Conservation (phyloP, 1,284 basidiomycete genomes). For the Schizopora paradoxa region DNA sequence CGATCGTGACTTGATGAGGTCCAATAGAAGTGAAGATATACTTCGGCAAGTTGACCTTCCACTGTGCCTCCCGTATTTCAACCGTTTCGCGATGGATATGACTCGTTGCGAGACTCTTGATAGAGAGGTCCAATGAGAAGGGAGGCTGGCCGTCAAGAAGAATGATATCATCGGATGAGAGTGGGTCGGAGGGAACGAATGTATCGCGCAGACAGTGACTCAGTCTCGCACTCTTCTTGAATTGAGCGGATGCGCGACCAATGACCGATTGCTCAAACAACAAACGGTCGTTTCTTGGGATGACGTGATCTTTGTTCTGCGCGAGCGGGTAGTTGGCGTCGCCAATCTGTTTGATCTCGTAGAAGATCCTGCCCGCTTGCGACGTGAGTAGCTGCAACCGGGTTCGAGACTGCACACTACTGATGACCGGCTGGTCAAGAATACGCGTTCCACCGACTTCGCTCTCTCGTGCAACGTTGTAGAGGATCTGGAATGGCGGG, state of each 20-base stretch:
- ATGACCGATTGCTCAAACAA: constrained; percentile 83
- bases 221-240: constrained; percentile 61
- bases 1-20: constrained; percentile 74
- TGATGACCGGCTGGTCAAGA: constrained; percentile 71
- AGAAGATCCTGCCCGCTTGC: constrained; percentile 77
- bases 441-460: constrained; percentile 57
- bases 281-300: constrained; percentile 57
- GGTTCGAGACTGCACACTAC: constrained; percentile 78
- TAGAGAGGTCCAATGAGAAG: constrained; percentile 72
- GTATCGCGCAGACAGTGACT: constrained; percentile 75
- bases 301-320: constrained; percentile 52
- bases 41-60: constrained; percentile 71
- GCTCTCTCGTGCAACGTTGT: constrained; percentile 64
- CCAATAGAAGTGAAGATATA: constrained; percentile 76
- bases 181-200: constrained; percentile 48
- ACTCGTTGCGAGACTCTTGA: constrained; percentile 70
- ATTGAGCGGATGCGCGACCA: constrained; percentile 70
- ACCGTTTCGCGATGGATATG: constrained; percentile 56
- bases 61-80: constrained; percentile 53
- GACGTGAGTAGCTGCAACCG: constrained; percentile 82
- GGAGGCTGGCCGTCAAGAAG: constrained; percentile 79
- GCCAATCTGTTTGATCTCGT: constrained; percentile 84
- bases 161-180: constrained; percentile 57
- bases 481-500: constrained; percentile 83
- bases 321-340: constrained; percentile 82